Base-by-base conservation (phyloP, 169 alveolate species). In the Plasmodium chabaudi region DNA sequence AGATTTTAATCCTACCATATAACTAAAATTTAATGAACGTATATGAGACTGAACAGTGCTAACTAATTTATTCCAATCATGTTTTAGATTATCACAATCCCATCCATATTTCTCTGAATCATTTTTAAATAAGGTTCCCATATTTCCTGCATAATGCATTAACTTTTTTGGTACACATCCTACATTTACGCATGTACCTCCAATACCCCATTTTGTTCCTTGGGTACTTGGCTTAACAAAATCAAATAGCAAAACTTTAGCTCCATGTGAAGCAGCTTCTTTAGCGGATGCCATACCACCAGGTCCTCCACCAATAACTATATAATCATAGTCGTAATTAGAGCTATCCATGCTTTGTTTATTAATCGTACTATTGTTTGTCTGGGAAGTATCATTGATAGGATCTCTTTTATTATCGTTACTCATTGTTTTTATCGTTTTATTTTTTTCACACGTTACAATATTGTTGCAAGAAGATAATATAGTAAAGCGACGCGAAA, bases 81-180 rank as follows among this genome's bases (percentile, higher is more conserved):
- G 96, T 10, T 84, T 89, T 64, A 84, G 72, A 49, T 93, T 65
- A 5, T 82, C 89, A 23, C 4, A 79, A 34, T 69, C n/a, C 94
- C 88, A 69, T 77, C 88, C 93, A 61, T 72, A 68, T 72, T 17
- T 39, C n/a, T 10, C 17, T 21, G 93, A 68, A 44, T 72, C 88
- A 17, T 60, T 17, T 17, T 87, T 65, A 61, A 87, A 87, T 63
- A 77, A 23, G 71, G 88, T 84, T 10, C 97, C 98, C 61, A 97
- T 69, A 10, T 93, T 47, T 9, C 98, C 98, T 23, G 99, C 97
- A 87, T 96, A 98, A 73, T 98, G 99, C 99, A 98, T 97, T 88
- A 98, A 94, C 91, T 98, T 99, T 93, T 99, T 99, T 12, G 99
- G 99, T 27, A 99, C 98, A 88, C 99, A 99, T 12, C 99, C 99